phyloP scores from a whole-genome alignment of 352 stramenopile species.

The Nothophytophthora sp. region DNA sequence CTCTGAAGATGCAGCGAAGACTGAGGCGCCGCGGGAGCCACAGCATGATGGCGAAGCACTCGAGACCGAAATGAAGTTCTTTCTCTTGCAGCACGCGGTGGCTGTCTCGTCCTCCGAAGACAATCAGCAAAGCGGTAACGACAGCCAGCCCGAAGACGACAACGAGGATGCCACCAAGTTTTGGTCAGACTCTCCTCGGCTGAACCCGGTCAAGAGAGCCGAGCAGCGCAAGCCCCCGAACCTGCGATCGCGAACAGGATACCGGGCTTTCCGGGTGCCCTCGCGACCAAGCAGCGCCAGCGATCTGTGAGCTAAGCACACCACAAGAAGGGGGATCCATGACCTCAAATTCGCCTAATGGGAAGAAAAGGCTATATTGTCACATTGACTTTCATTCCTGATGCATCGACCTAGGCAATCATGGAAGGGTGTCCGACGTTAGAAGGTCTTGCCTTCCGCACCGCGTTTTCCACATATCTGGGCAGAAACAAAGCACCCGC shows the following conservation, averaged over 20 bases:
- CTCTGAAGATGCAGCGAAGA: background rate
- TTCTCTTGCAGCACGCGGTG: slow-evolving; percentile 36
- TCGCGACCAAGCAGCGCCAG: slow-evolving; percentile 21
- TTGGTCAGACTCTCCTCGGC: slow-evolving; percentile 41
- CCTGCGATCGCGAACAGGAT: slow-evolving; percentile 43
- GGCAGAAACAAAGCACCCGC: background rate
- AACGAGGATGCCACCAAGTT: slow-evolving; percentile 9
- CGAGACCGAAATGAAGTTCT: slow-evolving; percentile 58
- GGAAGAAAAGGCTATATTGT: too few relatives aligned
- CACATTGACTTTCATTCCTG: background rate
- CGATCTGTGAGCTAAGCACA: background rate
- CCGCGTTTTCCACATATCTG: slow-evolving; percentile 43
- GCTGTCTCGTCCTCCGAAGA: background rate
- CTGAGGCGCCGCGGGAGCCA: slow-evolving; percentile 9
- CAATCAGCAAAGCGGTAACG: slow-evolving; percentile 12
- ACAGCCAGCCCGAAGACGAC: slow-evolving; percentile 21
- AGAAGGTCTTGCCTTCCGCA: slow-evolving; percentile 13
- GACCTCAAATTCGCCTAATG: background rate
- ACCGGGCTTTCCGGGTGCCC: slow-evolving; percentile 53
- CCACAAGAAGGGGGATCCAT: background rate
- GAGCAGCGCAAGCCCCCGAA: slow-evolving; percentile 56
- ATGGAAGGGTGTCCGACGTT: background rate
- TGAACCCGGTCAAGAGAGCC: slow-evolving; percentile 45
- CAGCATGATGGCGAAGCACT: slow-evolving; percentile 36
- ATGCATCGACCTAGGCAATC: background rate